Base-by-base conservation (phyloP, 2,329 filamentous ascomycete species). In the Arachnomyces sp. region DNA sequence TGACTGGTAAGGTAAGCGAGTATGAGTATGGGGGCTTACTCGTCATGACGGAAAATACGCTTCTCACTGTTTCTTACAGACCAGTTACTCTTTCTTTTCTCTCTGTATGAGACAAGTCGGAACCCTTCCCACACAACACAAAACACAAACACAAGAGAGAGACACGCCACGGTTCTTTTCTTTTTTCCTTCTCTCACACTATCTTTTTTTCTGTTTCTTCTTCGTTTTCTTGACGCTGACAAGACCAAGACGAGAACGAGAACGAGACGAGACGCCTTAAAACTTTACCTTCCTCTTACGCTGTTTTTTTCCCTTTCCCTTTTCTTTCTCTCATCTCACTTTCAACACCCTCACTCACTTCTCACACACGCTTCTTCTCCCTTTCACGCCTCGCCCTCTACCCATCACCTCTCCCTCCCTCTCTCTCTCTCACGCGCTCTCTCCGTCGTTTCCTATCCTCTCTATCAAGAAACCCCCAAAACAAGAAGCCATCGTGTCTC, bases 371-470 rank as follows among this genome's bases (percentile, higher is more conserved):
- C 18, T 7, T 32, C n/a, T 25, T 28, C 29, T 14, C 16, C 21
- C 33, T 45, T 52, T 49, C 44, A 30, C 34, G 17, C 37, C 28
- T 37, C 18, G 18, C 11, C 21, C n/a, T 43, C 44, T 39, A 4
- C 31, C 43, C 40, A 21, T 42, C 37, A 35, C 44, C n/a, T n/a
- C n/a, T n/a, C 52, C 45, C 50, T 49, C 41, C 44, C 36, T 43
- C 44, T 39, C 7, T 29, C 43, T 41, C 28, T 42, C 37, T 38
- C 44, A 44, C n/a, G n/a, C n/a, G n/a, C n/a, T n/a, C 52, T 46
- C 50, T 49, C 41, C 44, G 47, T 47, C 47, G 31, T 40, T 31
- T 18, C 11, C 13, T 21, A 12, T 7, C 46, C 16, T 11, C 25
- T 11, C 7, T 25, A 25, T 25, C 21, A 25, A 25, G 21, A 25